phyloP scores from a whole-genome alignment of 768 basidiomycete species.

The Lyophyllum semitale region DNA sequence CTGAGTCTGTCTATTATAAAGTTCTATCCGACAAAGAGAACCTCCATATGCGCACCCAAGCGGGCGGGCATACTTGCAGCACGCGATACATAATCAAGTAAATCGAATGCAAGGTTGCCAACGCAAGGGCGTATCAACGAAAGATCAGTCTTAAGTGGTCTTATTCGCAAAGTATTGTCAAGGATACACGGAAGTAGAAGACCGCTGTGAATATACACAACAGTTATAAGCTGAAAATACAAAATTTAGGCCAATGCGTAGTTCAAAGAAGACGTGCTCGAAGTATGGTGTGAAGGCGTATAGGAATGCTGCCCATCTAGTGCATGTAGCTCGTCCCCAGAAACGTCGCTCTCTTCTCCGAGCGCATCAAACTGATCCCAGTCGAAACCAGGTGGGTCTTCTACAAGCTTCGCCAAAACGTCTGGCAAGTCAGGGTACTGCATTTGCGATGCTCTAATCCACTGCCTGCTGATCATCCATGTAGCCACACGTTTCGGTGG shows the following conservation, averaged over 20 bases:
- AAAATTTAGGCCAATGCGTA: slow-evolving; percentile 29
- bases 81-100: too few relatives aligned
- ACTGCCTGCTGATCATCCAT: slow-evolving; percentile 79
- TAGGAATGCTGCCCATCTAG: slow-evolving; percentile 3
- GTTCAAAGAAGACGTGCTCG: slow-evolving; percentile 34
- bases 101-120: too few relatives aligned
- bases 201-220: not conserved
- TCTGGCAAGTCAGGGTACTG: slow-evolving; percentile 50
- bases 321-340: slow-evolving; percentile 23
- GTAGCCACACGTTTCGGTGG: slow-evolving; percentile 65
- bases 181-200: not conserved
- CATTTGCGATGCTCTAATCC: slow-evolving; percentile 46
- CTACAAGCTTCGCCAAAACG: slow-evolving; percentile 42
- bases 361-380: slow-evolving; percentile 50
- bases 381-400: slow-evolving; percentile 50
- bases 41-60: too few relatives aligned
- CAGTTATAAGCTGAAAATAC: not conserved
- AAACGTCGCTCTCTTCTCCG: slow-evolving; percentile 59
- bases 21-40: too few relatives aligned
- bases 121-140: too few relatives aligned
- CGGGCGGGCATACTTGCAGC: too few relatives aligned
- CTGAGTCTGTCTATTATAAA: too few relatives aligned
- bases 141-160: not conserved
- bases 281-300: slow-evolving; percentile 10
- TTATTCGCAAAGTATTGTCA: not conserved